A percentile compares a stretch with the other conserved stretches of the same genome.
Evolutionary conservation across 140 eudicot genomes (phyloP).

Genomic region (Stevia rebaudiana): DNA sequence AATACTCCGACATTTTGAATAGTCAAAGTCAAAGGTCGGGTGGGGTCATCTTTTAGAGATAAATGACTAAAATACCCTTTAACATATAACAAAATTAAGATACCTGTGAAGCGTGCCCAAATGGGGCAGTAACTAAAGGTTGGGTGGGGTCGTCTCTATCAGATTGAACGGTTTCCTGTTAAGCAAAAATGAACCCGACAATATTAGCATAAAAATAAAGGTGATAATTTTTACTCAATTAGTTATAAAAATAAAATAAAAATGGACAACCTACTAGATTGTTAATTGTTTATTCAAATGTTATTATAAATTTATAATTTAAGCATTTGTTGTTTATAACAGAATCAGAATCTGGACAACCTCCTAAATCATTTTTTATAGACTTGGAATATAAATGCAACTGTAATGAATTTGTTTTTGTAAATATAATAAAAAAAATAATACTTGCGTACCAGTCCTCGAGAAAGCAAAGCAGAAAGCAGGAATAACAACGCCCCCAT

Average conservation of each 20-base stretch:
- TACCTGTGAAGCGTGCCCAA: slow-evolving; percentile 95
- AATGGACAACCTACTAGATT: not conserved
- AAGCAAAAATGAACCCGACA: not conserved
- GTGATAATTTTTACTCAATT: not conserved
- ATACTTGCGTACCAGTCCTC: slow-evolving; percentile 70
- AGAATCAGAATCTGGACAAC: not conserved
- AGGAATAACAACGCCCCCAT: slow-evolving; percentile 93
- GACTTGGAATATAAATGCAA: not conserved
- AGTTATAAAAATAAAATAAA: not conserved
- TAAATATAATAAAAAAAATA: not conserved
- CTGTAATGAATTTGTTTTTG: not conserved
- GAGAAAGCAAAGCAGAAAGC: slow-evolving; percentile 89
- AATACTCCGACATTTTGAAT: too few relatives aligned
- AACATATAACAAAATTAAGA: not conserved
- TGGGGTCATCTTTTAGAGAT: too few relatives aligned
- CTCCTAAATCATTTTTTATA: not conserved
- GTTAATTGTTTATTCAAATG: not conserved
- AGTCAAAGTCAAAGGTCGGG: too few relatives aligned
- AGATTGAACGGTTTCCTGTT: slow-evolving; percentile 65
- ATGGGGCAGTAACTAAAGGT: slow-evolving; percentile 83
- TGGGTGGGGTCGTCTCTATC: slow-evolving; percentile 83
- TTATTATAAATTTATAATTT: not conserved
- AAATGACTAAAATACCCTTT: too few relatives aligned
- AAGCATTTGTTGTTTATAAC: not conserved
- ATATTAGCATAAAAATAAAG: not conserved